A percentile compares a stretch with the other conserved stretches of the same genome.
Evolutionary conservation across 2,329 filamentous ascomycete species (phyloP).

Genomic region (Magnaporthiopsis rhizophila): DNA sequence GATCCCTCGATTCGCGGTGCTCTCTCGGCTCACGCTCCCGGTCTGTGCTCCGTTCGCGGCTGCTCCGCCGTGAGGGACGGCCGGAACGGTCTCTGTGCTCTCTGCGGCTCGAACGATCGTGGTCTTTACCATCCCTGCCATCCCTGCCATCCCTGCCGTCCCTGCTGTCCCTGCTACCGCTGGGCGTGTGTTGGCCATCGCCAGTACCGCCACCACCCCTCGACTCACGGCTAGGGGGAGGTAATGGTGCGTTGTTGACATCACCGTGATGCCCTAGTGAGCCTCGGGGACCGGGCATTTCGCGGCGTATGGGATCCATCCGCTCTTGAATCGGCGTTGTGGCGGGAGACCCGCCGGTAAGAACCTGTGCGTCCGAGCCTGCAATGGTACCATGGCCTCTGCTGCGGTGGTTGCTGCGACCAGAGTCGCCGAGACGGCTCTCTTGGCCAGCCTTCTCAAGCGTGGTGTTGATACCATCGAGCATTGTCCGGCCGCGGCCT

Average conservation of each 20-base stretch:
- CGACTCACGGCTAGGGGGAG: constrained; percentile 9
- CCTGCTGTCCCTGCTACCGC: constrained; percentile 16
- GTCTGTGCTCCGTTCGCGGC: constrained; percentile 39
- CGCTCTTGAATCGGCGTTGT: constrained; percentile 42
- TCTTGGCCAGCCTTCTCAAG: constrained; percentile 7
- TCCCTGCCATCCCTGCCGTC: constrained; percentile 16
- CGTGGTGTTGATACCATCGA: constrained; percentile 42
- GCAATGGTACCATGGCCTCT: constrained; percentile 34
- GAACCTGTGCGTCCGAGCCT: constrained; percentile 47
- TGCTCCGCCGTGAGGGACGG: constrained; percentile 35
- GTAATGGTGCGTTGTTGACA: constrained; percentile 9
- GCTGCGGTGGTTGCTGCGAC: constrained; percentile 22
- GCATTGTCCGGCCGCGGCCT: constrained; percentile 38
- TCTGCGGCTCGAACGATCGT: constrained; percentile 33
- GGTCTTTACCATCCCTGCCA: constrained; percentile 19
- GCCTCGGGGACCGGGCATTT: constrained; percentile 12
- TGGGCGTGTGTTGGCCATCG: constrained; percentile 27
- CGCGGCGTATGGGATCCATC: constrained; percentile 32
- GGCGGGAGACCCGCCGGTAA: constrained; percentile 44
- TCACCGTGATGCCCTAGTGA: neutral
- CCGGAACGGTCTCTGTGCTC: constrained; percentile 33
- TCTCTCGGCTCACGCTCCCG: constrained; percentile 33
- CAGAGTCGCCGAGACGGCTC: neutral
- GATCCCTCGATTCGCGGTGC: constrained; percentile 35
- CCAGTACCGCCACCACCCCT: constrained; percentile 20